Evolutionary conservation across 331 rosid species (phyloP), one percentile per base, ranked within the genome.

Genomic region (Prunus yedoensis): DNA sequence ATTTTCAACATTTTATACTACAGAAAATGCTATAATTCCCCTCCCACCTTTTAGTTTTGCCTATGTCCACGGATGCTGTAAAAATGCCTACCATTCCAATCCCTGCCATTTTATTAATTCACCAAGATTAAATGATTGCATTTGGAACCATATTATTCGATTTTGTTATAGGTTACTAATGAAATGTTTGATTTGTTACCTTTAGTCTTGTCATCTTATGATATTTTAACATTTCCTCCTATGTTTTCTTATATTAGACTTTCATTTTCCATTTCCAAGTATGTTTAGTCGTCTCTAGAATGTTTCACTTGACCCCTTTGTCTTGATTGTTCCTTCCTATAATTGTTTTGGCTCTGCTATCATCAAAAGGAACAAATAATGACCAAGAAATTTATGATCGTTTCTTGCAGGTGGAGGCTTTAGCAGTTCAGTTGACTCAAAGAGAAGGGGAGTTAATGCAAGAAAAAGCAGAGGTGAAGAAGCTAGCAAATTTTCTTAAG

Each of bases 391-490:
- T 73, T 70, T 78, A 9, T 80, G 74, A 69, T 30, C 35, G 51
- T 53, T 56, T 77, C 73, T 68, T 83, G 68, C 76, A 93, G 98
- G 98, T 93, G 70, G 98, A 91, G 80, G 90, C 97, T 78, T 85
- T 93, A 56, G 97, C 97, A 67, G 92, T 91, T 85, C 96, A 93
- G 78, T 85, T 93, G 88, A 91, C 91, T 76, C 98, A 91, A 73
- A 90, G 98, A 78, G 98, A 93, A 88, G 97, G 97, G 80, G 96
- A 91, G 80, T 78, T 93, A 68, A 83, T 91, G 75, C 97, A 88
- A 93, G 98, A 93, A 78, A 93, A 91, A 86, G 66, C 90, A 10
- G 98, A 93, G 81, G 98, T 91, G 78, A 93, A 91, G 92, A 93
- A 88, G 82, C 89, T 93, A 75, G 96, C 97, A 63, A 88, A 76